These are phyloP conservation scores for Ophiocytium majus DNA, from an alignment of 352 stramenopile genomes.

Conservation along the genomic window DNA sequence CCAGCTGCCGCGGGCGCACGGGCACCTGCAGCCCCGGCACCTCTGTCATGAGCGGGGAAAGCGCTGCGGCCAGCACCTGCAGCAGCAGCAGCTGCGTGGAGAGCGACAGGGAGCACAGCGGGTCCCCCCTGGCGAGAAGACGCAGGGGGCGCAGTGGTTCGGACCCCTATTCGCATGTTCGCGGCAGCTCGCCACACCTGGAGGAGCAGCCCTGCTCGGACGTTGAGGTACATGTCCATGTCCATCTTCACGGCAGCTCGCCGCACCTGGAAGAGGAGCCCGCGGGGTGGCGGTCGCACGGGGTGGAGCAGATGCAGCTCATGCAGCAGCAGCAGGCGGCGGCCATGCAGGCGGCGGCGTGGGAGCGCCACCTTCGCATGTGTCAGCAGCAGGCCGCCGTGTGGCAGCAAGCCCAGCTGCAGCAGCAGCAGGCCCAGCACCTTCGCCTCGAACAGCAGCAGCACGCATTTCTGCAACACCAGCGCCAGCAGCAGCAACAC, in stretches of 20 bases:
- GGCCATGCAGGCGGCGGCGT: background rate
- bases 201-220: too few species aligned
- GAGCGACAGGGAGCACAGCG: constrained; percentile 1
- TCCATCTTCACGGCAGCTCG: too few species aligned
- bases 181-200: too few species aligned
- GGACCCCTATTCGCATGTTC: background rate
- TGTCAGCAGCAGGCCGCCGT: background rate
- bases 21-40: background rate
- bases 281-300: background rate
- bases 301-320: background rate
- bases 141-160: background rate
- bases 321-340: background rate
- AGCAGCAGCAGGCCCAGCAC: background rate
- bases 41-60: background rate
- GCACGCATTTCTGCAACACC: constrained; percentile 4
- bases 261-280: background rate
- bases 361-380: constrained; percentile 9
- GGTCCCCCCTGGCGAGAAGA: background rate
- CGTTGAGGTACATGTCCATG: too few species aligned
- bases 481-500: background rate
- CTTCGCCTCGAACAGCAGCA: background rate
- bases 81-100: background rate
- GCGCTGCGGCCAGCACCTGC: constrained; percentile 5
- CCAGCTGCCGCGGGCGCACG: background rate
- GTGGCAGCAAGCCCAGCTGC: background rate